Conservation (phyloP, 345 rosid genomes). For the Citrus sp. region DNA sequence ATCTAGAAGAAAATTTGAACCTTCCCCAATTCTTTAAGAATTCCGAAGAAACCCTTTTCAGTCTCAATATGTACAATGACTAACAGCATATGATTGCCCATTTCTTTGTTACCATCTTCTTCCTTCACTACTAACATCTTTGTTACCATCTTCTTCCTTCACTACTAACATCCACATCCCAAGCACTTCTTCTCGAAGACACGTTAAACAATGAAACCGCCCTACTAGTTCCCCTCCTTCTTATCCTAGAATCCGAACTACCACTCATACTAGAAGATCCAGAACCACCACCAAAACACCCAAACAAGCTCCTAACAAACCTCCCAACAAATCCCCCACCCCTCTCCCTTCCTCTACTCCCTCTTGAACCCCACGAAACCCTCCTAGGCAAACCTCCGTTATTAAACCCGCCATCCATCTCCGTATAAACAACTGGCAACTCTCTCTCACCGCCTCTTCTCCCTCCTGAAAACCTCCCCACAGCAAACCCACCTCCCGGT, state of each 20-base stretch:
- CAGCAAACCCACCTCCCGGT: constrained; percentile 94
- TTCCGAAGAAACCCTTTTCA: neutral
- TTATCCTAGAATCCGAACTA: constrained; percentile 23
- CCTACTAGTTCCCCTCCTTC: constrained; percentile 13
- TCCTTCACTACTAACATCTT: neutral
- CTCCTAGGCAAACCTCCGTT: constrained; percentile 67
- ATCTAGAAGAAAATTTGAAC: neutral
- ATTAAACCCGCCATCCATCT: constrained; percentile 82
- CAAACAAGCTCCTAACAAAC: constrained; percentile 38
- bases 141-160: constrained; percentile 12
- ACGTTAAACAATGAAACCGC: constrained; percentile 11
- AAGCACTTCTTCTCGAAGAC: constrained; percentile 22
- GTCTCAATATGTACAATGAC: constrained; percentile 17
- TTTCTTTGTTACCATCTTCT: constrained; percentile 11
- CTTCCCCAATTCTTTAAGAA: constrained; percentile 14
- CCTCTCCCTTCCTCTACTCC: constrained; percentile 55
- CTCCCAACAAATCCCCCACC: constrained; percentile 46
- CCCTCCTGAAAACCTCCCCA: constrained; percentile 77
- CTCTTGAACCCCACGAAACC: constrained; percentile 66
- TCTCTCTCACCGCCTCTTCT: constrained; percentile 70
- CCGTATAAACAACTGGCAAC: constrained; percentile 83
- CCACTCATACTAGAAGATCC: constrained; percentile 28
- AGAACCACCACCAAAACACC: constrained; percentile 51
- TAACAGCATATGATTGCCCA: neutral
- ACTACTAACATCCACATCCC: constrained; percentile 3